phyloP scores from a whole-genome alignment of 352 stramenopile genomes.

The Phytopythium oedochilum region DNA sequence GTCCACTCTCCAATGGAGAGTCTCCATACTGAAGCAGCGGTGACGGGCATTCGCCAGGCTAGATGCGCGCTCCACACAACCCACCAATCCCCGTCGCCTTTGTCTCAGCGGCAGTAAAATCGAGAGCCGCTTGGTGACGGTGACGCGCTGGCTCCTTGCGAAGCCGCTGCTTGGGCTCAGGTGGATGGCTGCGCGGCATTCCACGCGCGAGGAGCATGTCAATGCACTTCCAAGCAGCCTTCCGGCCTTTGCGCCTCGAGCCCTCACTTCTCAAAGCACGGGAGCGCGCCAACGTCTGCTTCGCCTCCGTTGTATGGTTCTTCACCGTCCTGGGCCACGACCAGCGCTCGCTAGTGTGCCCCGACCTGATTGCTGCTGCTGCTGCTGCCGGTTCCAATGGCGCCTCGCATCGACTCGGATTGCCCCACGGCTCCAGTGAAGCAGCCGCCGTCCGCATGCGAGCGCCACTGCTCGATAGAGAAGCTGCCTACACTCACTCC shows the following conservation, averaged over 20 bases:
- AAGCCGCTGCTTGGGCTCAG: too few species aligned
- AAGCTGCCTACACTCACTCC: constrained; percentile 19
- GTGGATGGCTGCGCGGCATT: background rate
- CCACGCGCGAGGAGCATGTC: background rate
- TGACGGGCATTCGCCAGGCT: too few species aligned
- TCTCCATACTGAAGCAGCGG: background rate
- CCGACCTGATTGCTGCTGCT: too few species aligned
- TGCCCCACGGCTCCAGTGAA: background rate
- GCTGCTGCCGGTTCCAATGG: constrained; percentile 1
- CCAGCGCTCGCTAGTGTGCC: too few species aligned
- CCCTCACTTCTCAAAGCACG: background rate
- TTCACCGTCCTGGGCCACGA: too few species aligned
- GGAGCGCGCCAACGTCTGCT: background rate
- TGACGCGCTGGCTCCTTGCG: background rate
- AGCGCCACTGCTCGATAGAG: too few species aligned
- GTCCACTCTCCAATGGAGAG: too few species aligned
- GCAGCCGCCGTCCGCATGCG: background rate
- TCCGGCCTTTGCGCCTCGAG: background rate
- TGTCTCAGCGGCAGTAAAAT: background rate
- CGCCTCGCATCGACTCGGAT: background rate
- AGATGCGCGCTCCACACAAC: background rate
- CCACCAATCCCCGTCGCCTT: background rate
- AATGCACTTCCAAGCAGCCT: background rate
- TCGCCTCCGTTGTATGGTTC: background rate
- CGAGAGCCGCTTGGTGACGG: background rate